phyloP scores from a whole-genome alignment of 352 stramenopile species.

The Globisporangium cystogenes region DNA sequence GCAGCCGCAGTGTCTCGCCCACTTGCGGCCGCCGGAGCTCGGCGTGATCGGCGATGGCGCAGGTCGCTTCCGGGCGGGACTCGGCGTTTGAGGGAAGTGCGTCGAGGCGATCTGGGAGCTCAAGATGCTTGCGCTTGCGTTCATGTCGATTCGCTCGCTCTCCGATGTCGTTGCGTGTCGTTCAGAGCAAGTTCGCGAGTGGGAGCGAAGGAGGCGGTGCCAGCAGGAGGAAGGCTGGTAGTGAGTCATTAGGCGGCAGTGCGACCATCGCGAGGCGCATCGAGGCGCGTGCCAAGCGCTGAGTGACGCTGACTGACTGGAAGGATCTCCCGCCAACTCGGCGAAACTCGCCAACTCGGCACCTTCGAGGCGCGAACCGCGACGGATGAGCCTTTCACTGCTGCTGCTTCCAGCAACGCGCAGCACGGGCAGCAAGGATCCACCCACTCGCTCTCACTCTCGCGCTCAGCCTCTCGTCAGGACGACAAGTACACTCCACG shows the following conservation, averaged over 20 bases:
- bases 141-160: not conserved
- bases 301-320: not conserved
- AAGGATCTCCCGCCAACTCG: not conserved
- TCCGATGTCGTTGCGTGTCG: not conserved
- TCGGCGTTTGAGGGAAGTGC: not conserved
- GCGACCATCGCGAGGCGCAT: not conserved
- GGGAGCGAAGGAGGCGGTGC: not conserved
- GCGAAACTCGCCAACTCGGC: not conserved
- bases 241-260: not conserved
- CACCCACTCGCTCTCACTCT: no score
- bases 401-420: no score
- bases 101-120: not conserved
- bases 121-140: not conserved
- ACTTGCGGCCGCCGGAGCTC: constrained; percentile 2
- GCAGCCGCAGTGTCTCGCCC: constrained; percentile 10
- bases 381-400: no score
- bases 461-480: no score
- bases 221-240: not conserved
- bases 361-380: not conserved
- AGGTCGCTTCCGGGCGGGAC: constrained; percentile 3
- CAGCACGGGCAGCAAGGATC: no score
- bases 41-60: not conserved
- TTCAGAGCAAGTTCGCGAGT: not conserved
- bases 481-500: no score
- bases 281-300: no score